Evolutionary conservation across 441 rosid genomes (phyloP), one percentile per base, ranked within the genome.

Genomic region (Kokia cookei): DNA sequence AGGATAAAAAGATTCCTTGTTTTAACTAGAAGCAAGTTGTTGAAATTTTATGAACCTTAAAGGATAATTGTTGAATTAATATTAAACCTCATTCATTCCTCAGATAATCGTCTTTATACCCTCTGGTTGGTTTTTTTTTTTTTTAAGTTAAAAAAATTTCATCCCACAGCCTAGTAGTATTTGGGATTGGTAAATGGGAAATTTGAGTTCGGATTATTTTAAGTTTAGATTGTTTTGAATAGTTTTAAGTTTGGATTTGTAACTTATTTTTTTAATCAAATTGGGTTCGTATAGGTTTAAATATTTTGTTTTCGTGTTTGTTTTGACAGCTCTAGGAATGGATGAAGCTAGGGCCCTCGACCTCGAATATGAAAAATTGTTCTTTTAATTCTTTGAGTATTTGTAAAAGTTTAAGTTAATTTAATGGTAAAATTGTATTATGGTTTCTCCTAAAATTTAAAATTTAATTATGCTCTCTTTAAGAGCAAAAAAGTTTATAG

Each of bases 1-100:
- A 53, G 73, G 73, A 69, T 69, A 69, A 35, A 40, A 69, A 69
- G 62, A 54, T 53, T 54, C 62, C 62, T 69, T 69, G 13, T 54
- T 69, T 69, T 69, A 69, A 35, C 50, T 1, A 69, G 19, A 69
- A 51, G 72, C 47, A 32, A 51, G 5, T 10, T 10, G 19, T 32
- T 17, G 60, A 53, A 58, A 58, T 15, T 32, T 69, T 17, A 32
- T 51, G 17, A 69, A 6, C 72, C 26, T 32, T n/a, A n/a, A 17
- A 51, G 72, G 73, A 69, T 69, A 53, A 53, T 35, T 69, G 61
- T 68, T 32, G 32, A 69, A 32, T 69, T 51, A 40, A 64, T 61
- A 32, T 61, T 61, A 53, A 32, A 17, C 17, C 26, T 69, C 61
- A 53, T 53, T 6, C 72, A 32, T 53, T 35, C 48, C 60, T 51